These are phyloP conservation scores for Xylaria castorea DNA, from an alignment of 495 filamentous ascomycete genomes.

Conservation along the genomic window DNA sequence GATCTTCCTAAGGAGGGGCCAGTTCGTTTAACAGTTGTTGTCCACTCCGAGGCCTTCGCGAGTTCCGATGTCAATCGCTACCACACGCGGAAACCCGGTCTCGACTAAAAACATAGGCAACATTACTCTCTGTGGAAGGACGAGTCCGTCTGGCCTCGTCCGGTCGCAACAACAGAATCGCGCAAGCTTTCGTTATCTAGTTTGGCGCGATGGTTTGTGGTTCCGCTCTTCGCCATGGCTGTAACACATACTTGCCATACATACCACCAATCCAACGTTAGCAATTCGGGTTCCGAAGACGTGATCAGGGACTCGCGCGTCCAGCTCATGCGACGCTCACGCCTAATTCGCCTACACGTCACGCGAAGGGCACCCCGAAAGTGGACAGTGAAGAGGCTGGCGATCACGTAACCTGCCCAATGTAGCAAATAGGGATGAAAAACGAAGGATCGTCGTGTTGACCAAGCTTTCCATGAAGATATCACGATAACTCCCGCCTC, in stretches of 20 bases:
- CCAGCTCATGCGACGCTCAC: background rate
- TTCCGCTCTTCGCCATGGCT: background rate
- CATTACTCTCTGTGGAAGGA: slow-evolving; percentile 29
- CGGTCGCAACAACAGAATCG: slow-evolving; percentile 7
- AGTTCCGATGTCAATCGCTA: slow-evolving; percentile 13
- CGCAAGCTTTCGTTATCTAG: slow-evolving; percentile 3
- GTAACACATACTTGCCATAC: background rate
- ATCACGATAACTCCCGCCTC: slow-evolving; percentile 4
- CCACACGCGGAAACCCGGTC: slow-evolving; percentile 14
- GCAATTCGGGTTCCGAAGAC: background rate
- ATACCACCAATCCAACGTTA: background rate
- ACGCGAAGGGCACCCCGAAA: background rate
- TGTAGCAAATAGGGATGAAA: background rate
- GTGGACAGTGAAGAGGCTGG: background rate
- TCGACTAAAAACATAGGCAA: background rate
- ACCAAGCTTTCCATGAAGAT: background rate
- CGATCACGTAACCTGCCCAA: slow-evolving; percentile 14
- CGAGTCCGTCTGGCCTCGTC: background rate
- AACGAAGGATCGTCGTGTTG: background rate
- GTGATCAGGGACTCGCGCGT: background rate
- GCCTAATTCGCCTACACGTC: background rate
- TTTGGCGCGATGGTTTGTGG: background rate
- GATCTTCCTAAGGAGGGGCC: too few species aligned
- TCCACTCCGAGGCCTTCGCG: background rate
- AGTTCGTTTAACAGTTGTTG: background rate